These are phyloP conservation scores for Alternaria triticina DNA, from an alignment of 2,329 filamentous ascomycete genomes.

Conservation along the genomic window DNA sequence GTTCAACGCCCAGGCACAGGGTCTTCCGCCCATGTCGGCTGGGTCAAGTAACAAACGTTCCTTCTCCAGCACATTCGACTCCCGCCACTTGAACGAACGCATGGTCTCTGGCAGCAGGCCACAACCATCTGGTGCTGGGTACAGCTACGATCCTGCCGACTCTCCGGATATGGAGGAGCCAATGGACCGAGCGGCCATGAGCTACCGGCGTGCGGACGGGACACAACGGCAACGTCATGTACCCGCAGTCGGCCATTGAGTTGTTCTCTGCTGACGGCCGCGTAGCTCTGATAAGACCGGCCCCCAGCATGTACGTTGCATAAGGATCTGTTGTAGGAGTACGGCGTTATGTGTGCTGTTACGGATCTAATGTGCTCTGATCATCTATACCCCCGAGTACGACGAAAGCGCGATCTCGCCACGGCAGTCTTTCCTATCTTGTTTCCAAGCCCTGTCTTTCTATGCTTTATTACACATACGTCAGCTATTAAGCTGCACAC, in stretches of 20 bases:
- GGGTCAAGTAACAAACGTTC: slow-evolving; percentile 53
- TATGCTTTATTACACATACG: not conserved
- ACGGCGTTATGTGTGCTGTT: slow-evolving; percentile 19
- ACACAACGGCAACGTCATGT: slow-evolving; percentile 48
- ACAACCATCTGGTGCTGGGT: slow-evolving; percentile 36
- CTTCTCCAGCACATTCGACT: slow-evolving; percentile 55
- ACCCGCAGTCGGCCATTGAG: slow-evolving; percentile 40
- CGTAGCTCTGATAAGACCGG: not conserved
- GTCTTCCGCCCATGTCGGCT: slow-evolving; percentile 30
- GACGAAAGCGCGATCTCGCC: slow-evolving; percentile 17
- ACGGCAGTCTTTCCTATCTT: slow-evolving; percentile 2
- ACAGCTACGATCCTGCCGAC: slow-evolving; percentile 44
- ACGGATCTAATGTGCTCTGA: slow-evolving; percentile 21
- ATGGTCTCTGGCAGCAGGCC: slow-evolving; percentile 55
- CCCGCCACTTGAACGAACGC: slow-evolving; percentile 51
- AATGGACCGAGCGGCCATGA: slow-evolving; percentile 50
- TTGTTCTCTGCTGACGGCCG: slow-evolving; percentile 14
- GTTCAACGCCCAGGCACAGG: slow-evolving; percentile 34
- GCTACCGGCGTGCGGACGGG: slow-evolving; percentile 56
- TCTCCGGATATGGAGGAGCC: slow-evolving; percentile 50
- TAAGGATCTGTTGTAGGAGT: slow-evolving; percentile 16
- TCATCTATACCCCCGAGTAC: slow-evolving; percentile 27
- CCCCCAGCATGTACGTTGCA: not conserved
- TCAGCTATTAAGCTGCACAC: slow-evolving; percentile 3
- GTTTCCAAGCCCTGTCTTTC: not conserved